Evolutionary conservation across 352 stramenopile genomes (phyloP).

Genomic region (Phytopythium vexans): DNA sequence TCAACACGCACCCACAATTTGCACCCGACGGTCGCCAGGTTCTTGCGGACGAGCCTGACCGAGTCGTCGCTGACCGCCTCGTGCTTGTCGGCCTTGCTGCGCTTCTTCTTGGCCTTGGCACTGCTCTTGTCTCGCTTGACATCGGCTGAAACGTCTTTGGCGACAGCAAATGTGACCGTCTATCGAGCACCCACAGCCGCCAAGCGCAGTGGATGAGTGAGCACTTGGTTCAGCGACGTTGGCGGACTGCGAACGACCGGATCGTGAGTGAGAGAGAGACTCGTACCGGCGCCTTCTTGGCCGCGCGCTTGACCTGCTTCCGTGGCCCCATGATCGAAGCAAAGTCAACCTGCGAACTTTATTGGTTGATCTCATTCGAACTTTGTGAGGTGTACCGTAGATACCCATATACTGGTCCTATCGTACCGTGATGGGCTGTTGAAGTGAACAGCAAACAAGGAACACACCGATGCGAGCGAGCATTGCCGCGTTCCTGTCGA

Average conservation of each 20-base stretch:
- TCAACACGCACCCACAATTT: slow-evolving; percentile 43
- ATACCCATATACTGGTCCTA: too few relatives aligned
- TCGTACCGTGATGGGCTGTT: too few relatives aligned
- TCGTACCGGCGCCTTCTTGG: slow-evolving; percentile 38
- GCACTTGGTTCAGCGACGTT: neutral
- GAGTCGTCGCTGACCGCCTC: slow-evolving; percentile 37
- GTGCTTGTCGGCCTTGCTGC: slow-evolving; percentile 14
- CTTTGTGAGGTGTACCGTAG: too few relatives aligned
- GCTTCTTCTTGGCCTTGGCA: neutral
- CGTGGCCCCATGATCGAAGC: slow-evolving; percentile 2
- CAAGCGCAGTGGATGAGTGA: too few relatives aligned
- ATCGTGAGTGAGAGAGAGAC: neutral
- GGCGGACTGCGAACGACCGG: neutral
- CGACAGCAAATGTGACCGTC: slow-evolving; percentile 25
- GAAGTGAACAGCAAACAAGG: too few relatives aligned
- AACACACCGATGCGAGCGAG: too few relatives aligned
- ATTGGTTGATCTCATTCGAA: too few relatives aligned
- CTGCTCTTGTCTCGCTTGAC: slow-evolving; percentile 4
- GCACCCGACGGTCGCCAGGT: slow-evolving; percentile 53
- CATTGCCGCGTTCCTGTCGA: too few relatives aligned
- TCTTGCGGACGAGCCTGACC: slow-evolving; percentile 51
- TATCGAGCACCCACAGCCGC: neutral
- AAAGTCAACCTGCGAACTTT: slow-evolving; percentile 6
- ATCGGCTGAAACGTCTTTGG: neutral
- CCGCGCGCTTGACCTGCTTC: slow-evolving; percentile 17